Base-by-base conservation (phyloP, 495 filamentous ascomycete genomes). In the Aspergillus asperescens region DNA sequence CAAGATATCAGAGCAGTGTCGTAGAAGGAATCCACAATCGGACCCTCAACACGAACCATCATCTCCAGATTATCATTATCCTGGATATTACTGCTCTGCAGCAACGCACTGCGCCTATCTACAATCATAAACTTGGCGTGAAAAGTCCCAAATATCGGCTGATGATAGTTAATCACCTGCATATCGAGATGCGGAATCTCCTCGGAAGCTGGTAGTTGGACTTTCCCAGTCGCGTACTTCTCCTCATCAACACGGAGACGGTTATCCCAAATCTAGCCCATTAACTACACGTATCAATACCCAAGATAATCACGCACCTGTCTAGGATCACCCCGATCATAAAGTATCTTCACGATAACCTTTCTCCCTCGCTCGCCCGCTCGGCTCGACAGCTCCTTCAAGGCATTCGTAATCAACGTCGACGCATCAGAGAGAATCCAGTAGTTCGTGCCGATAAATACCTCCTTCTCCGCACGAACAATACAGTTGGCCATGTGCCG, bases 11-110 rank as follows among this genome's bases (percentile, higher is more conserved):
- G 64, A 4, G 82, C 82, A 48, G 80, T 80, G 52, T 91, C 87
- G 55, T 88, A 90, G 29, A 91, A 59, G 2, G 79, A 77, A 61
- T 90, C 85, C 1, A 90, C 86, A 54, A 89, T 84, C 0, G 86
- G 82, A 0, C 87, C 87, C 62, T 91, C 86, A 10, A 90, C 58
- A 28, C 87, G 84, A n/a, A 79, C 68, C 75, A 89, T 79, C 87
- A 91, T 91, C 69, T 89, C 86, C 37, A 88, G 31, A 54, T 89
- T 89, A 54, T 87, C 83, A 48, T 87, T 88, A 52, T 88, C 86
- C 71, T 84, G 81, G 42, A 90, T 84, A 54, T 90, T 90, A 60
- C 87, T 88, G 69, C 86, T 89, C 64, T 84, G 81, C 3, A 89
- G 54, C 1, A 87, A 66, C 2, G 79, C 87, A 28, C 84, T 72